Conservation (phyloP, 2,329 filamentous ascomycete genomes). For the Sporothrix brunneoviolacea region DNA sequence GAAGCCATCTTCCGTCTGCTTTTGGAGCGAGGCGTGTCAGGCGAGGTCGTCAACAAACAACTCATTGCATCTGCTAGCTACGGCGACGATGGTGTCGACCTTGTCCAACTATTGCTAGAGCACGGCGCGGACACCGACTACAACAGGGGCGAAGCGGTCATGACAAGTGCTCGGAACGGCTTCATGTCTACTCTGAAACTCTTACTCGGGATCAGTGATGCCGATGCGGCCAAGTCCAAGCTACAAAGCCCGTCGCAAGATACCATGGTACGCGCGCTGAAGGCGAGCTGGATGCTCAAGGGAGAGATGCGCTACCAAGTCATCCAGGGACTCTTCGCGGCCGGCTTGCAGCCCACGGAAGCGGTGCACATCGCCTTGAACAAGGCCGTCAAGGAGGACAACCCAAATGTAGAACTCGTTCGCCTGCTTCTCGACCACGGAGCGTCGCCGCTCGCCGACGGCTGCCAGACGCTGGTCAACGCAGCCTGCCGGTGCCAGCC, state of each 20-base stretch:
- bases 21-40: slow-evolving; percentile 41
- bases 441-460: slow-evolving; percentile 45
- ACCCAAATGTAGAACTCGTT: slow-evolving; percentile 42
- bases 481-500: slow-evolving; percentile 35
- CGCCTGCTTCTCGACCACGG: slow-evolving; percentile 43
- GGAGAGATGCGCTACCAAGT: slow-evolving; percentile 42
- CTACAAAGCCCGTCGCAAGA: slow-evolving; percentile 39
- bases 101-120: slow-evolving; percentile 44
- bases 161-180: slow-evolving; percentile 46
- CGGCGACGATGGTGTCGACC: slow-evolving; percentile 39
- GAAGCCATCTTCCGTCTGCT: slow-evolving; percentile 45
- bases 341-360: slow-evolving; percentile 41
- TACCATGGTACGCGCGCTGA: slow-evolving; percentile 45
- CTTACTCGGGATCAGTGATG: slow-evolving; percentile 39
- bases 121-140: slow-evolving; percentile 51
- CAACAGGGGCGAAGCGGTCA: slow-evolving; percentile 48
- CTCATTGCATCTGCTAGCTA: slow-evolving; percentile 47
- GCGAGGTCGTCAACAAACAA: slow-evolving; percentile 46
- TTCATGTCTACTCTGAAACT: slow-evolving; percentile 44
- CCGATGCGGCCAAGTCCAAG: slow-evolving; percentile 19
- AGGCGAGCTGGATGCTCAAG: slow-evolving; percentile 46
- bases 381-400: slow-evolving; percentile 44
- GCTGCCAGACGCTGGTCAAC: slow-evolving; percentile 46
- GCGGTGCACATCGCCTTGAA: slow-evolving; percentile 45
- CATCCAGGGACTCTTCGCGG: slow-evolving; percentile 44